Percentiles rank a stretch among this genome's conserved stretches.
Evolutionary conservation across 768 basidiomycete genomes (phyloP).

Genomic region (Lyophyllum atratum): DNA sequence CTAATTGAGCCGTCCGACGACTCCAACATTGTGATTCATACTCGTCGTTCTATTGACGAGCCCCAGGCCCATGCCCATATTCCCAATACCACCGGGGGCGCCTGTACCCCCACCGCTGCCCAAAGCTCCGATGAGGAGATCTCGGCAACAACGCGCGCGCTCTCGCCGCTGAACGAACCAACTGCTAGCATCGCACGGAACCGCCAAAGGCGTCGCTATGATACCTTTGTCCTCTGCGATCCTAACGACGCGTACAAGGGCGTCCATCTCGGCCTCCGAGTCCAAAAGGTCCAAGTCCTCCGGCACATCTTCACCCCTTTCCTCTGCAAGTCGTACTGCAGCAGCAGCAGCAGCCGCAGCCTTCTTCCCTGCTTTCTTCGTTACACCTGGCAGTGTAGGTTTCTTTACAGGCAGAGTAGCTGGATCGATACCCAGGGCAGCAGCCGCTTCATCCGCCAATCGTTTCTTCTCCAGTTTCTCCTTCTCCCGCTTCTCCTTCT

Average conservation of each 20-base stretch:
- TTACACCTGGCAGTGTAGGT: slow-evolving; percentile 35
- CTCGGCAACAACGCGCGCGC: slow-evolving; percentile 59
- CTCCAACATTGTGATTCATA: slow-evolving; percentile 15
- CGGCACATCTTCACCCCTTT: slow-evolving; percentile 54
- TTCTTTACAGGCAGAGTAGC: slow-evolving; percentile 44
- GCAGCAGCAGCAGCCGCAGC: slow-evolving; percentile 53
- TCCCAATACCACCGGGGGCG: slow-evolving; percentile 29
- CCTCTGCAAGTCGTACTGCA: slow-evolving; percentile 49
- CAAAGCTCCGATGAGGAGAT: slow-evolving; percentile 58
- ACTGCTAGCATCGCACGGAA: slow-evolving; percentile 72
- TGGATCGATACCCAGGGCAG: slow-evolving; percentile 55
- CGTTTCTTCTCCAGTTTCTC: slow-evolving; percentile 86
- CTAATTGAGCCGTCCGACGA: not conserved
- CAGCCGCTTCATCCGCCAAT: slow-evolving; percentile 68
- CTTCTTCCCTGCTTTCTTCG: slow-evolving; percentile 70
- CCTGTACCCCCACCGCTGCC: slow-evolving; percentile 38
- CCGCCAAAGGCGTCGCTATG: slow-evolving; percentile 67
- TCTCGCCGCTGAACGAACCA: slow-evolving; percentile 83
- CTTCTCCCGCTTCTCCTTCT: slow-evolving; percentile 79
- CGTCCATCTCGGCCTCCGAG: slow-evolving; percentile 84
- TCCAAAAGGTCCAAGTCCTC: slow-evolving; percentile 82
- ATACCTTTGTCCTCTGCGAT: slow-evolving; percentile 57
- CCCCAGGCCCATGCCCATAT: slow-evolving; percentile 24
- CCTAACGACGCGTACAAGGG: slow-evolving; percentile 63
- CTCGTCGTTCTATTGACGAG: slow-evolving; percentile 33